Evolutionary conservation across 2,329 filamentous ascomycete genomes (phyloP), one percentile per base, ranked within the genome.

Genomic region (Aspergillus felis): DNA sequence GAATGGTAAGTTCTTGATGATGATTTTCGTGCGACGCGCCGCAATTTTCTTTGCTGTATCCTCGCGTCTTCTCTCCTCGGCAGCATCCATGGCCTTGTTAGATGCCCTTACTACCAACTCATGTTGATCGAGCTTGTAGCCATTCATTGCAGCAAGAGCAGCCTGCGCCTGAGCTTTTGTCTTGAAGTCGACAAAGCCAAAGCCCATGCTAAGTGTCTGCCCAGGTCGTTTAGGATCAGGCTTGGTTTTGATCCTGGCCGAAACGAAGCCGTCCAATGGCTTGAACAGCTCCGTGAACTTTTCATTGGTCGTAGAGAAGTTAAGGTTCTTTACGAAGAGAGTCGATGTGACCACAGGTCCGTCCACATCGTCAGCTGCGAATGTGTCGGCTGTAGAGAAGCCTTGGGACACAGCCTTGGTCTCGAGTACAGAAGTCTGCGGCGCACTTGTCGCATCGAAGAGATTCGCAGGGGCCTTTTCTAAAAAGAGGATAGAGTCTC

Each of bases 1-100:
- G 79, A 99, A 99, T 22, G 94, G 93, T 75, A 99, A 79, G 79
- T 99, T 99, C 82, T 97, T 99, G 80, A 99, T 89, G 76, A 97
- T 88, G 70, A 99, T 89, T 82, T 97, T 97, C 50, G 92, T 97
- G 64, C 86, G 84, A 71, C 87, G 85, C 17, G 84, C 84, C 25
- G 90, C 87, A 52, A 84, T 78, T 75, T 93, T 95, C 81, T 92
- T 95, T 52, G 88, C 87, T 63, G 84, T 86, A 70, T 97, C 92
- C 64, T 93, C 88, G 64, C 88, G 88, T 62, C 89, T 86, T 64
- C 90, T 85, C 76, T 96, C 90, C 71, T 96, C 91, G 1, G 90
- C 92, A 20, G 91, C 91, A 76, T 97, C 92, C 57, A 87, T 82
- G 22, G 89, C 91, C 74, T 88, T 92, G 78, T 97, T 91, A 6